A percentile compares a stretch with the other conserved stretches of the same genome.
Evolutionary conservation across 345 rosid genomes (phyloP).

Genomic region (Populus nigra): DNA sequence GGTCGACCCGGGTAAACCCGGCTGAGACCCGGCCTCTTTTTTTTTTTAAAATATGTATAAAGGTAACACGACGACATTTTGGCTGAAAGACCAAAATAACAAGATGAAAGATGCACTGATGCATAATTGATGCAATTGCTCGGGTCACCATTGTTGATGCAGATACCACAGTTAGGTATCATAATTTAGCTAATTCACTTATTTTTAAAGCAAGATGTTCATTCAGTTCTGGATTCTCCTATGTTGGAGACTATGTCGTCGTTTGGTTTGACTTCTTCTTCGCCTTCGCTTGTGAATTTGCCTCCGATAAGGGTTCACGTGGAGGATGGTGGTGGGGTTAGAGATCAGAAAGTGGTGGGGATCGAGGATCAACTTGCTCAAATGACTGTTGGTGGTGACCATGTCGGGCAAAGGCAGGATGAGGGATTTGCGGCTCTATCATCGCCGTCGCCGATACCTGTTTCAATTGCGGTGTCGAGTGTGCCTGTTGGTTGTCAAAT

Average conservation of each 20-base stretch:
- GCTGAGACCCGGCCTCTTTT: no score
- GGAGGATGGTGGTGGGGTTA: conserved; percentile 43
- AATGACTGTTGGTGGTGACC: conserved; percentile 36
- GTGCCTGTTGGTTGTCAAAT: conserved; percentile 22
- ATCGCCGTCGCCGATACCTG: conserved; percentile 54
- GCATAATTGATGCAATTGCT: no score
- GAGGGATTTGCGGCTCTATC: conserved; percentile 46
- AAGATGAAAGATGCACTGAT: no score
- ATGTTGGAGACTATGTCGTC: conserved; percentile 87
- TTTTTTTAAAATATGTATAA: no score
- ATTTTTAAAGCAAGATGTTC: conserved; percentile 37
- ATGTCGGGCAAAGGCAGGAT: conserved; percentile 41
- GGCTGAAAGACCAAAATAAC: no score
- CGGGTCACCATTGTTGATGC: no score
- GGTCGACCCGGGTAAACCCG: no score
- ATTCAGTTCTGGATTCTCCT: conserved; percentile 91
- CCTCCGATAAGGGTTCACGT: conserved; percentile 82
- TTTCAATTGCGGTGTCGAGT: conserved; percentile 41
- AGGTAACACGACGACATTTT: no score
- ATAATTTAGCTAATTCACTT: no score
- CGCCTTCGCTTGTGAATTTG: conserved; percentile 77
- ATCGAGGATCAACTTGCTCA: conserved; percentile 82
- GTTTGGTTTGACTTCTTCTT: conserved; percentile 89
- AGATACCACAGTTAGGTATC: no score
- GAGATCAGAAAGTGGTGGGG: conserved; percentile 56